These are phyloP conservation scores for Aspergillus haitiensis DNA, from an alignment of 495 filamentous ascomycete genomes.

Conservation along the genomic window DNA sequence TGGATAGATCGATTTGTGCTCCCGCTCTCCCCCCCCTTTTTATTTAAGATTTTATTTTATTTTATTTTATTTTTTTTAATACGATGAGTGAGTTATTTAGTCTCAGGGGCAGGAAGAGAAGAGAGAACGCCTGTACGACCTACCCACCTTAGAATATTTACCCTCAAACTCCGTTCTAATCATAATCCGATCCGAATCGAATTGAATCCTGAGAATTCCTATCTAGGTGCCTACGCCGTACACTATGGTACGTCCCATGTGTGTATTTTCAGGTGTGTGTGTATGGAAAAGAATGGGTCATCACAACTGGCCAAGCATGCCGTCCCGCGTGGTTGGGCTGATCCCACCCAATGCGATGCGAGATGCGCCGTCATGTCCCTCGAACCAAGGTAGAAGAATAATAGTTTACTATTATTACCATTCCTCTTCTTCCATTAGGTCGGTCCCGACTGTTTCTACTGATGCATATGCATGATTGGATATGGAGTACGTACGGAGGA, in stretches of 20 bases:
- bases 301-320: conserved; percentile 3
- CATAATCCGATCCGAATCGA: too few species aligned
- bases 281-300: not conserved
- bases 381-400: conserved; percentile 26
- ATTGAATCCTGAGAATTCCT: too few species aligned
- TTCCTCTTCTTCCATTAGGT: not conserved
- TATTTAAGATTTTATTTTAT: not conserved
- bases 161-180: too few species aligned
- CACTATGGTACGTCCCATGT: not conserved
- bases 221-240: too few species aligned
- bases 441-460: too few species aligned
- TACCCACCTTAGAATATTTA: too few species aligned
- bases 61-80: not conserved
- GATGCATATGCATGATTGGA: too few species aligned
- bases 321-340: conserved; percentile 16
- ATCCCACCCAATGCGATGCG: not conserved
- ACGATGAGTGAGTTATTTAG: not conserved
- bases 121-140: too few species aligned
- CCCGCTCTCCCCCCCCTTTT: not conserved
- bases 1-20: conserved; percentile 1
- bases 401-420: conserved; percentile 13
- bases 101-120: too few species aligned
- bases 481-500: too few species aligned
- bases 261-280: too few species aligned
- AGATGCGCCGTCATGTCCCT: conserved; percentile 12